These are phyloP conservation scores for Cylindrotheca fusiformis DNA, from an alignment of 108 stramenopile genomes.

Conservation along the genomic window DNA sequence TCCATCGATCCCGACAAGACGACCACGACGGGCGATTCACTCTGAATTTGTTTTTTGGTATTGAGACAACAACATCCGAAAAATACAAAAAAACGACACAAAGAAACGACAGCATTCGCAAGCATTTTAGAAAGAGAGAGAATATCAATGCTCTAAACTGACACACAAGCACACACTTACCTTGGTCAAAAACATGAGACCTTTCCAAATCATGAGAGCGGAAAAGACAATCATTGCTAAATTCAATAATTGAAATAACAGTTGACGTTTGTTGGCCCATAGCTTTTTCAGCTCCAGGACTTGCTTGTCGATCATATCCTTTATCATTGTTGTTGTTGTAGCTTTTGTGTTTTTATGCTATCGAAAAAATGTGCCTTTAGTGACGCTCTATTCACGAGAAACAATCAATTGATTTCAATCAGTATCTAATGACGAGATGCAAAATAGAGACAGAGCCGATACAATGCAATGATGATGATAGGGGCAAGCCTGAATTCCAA, in stretches of 20 bases:
- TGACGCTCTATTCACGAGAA: no score
- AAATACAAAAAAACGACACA: neutral
- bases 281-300: constrained; percentile 97
- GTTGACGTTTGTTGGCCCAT: constrained; percentile 96
- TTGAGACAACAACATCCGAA: neutral
- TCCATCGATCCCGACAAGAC: constrained; percentile 98
- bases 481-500: no score
- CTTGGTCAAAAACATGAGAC: constrained; percentile 96
- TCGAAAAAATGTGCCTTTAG: no score
- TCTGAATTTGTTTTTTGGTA: constrained; percentile 35
- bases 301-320: constrained; percentile 89
- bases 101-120: neutral
- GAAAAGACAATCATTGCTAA: constrained; percentile 99
- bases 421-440: no score
- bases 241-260: constrained; percentile 94
- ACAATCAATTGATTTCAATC: no score
- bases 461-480: no score
- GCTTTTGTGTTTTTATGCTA: neutral
- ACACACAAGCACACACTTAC: no score
- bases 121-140: neutral
- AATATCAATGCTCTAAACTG: no score
- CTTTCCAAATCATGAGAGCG: constrained; percentile 99
- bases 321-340: constrained; percentile 53
- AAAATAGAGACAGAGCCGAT: no score
- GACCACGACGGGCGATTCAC: constrained; percentile 98